Percentiles rank a stretch among this genome's conserved stretches.
Evolutionary conservation across 2,329 filamentous ascomycete species (phyloP).

Genomic region (Nigrospora sphaerica): DNA sequence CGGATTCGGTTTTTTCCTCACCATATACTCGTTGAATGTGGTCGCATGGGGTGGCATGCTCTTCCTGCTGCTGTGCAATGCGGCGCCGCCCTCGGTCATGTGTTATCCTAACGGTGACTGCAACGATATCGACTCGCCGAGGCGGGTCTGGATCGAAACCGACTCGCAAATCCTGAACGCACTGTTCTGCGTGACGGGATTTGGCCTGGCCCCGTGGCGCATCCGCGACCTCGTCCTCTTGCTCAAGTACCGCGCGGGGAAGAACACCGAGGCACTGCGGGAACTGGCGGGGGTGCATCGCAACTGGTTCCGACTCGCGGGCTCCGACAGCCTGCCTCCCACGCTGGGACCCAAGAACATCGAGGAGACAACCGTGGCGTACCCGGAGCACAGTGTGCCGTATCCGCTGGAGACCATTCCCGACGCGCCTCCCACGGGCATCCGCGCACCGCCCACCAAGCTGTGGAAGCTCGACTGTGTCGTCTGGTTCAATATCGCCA

Average conservation of each 20-base stretch:
- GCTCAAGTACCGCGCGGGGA: constrained; percentile 52
- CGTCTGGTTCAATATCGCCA: constrained; percentile 70
- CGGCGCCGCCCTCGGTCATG: constrained; percentile 54
- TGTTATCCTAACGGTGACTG: constrained; percentile 54
- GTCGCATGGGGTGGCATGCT: constrained; percentile 90
- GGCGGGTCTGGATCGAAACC: constrained; percentile 64
- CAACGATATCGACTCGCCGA: constrained; percentile 63
- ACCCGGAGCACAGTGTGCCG: constrained; percentile 45
- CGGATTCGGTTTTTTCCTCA: constrained; percentile 68
- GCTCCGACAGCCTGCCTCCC: constrained; percentile 51
- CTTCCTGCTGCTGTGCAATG: constrained; percentile 76
- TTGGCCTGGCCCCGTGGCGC: constrained; percentile 78
- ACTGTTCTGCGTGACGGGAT: constrained; percentile 81
- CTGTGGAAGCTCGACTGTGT: constrained; percentile 75
- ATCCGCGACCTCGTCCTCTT: constrained; percentile 74
- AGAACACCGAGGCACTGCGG: constrained; percentile 51
- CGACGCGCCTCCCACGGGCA: constrained; percentile 62
- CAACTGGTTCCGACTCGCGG: constrained; percentile 67
- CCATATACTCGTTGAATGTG: constrained; percentile 73
- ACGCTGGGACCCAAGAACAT: constrained; percentile 47
- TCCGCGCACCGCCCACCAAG: constrained; percentile 58
- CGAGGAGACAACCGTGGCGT: constrained; percentile 27
- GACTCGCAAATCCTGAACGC: constrained; percentile 78
- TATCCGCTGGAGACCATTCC: constrained; percentile 58
- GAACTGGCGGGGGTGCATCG: constrained; percentile 67